Conservation (phyloP, 2,329 filamentous ascomycete species). For the Aspergillus puulaauensis region DNA sequence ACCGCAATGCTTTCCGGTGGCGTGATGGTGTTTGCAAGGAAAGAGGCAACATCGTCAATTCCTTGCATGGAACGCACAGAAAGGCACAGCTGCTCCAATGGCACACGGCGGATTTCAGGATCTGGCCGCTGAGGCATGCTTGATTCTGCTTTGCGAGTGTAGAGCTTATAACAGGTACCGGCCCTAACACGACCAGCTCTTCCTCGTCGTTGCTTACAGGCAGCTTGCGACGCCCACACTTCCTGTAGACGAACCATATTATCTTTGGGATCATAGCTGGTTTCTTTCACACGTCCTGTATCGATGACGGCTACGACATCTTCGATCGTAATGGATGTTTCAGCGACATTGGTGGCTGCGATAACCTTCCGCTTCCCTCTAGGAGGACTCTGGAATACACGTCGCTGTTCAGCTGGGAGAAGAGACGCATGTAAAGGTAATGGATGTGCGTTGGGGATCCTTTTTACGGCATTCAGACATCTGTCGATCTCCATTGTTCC, state of each 20-base stretch:
- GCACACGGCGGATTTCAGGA: conserved; percentile 89
- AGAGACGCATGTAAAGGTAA: conserved; percentile 90
- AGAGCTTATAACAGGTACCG: conserved; percentile 93
- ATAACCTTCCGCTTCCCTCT: conserved; percentile 85
- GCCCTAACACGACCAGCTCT: conserved; percentile 90
- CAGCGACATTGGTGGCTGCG: conserved; percentile 92
- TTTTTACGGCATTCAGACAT: conserved; percentile 67
- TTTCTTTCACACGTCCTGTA: conserved; percentile 93
- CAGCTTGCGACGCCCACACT: conserved; percentile 90
- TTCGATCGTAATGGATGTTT: conserved; percentile 98
- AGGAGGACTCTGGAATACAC: conserved; percentile 77
- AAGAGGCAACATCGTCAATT: conserved; percentile 74
- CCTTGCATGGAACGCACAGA: conserved; percentile 91
- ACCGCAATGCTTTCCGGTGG: conserved; percentile 84
- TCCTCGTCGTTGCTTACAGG: conserved; percentile 90
- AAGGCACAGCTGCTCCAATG: conserved; percentile 89
- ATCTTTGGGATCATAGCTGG: conserved; percentile 83
- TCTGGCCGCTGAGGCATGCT: conserved; percentile 87
- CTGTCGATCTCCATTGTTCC: conserved; percentile 89
- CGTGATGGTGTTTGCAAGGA: conserved; percentile 82
- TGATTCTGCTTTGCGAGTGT: conserved; percentile 77
- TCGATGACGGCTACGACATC: conserved; percentile 96
- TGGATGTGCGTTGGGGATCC: conserved; percentile 68
- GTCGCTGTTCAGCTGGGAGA: conserved; percentile 81
- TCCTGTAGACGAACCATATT: conserved; percentile 95